Evolutionary conservation across 2,329 filamentous ascomycete species (phyloP).

Genomic region (Microdochium trichocladiopsis): DNA sequence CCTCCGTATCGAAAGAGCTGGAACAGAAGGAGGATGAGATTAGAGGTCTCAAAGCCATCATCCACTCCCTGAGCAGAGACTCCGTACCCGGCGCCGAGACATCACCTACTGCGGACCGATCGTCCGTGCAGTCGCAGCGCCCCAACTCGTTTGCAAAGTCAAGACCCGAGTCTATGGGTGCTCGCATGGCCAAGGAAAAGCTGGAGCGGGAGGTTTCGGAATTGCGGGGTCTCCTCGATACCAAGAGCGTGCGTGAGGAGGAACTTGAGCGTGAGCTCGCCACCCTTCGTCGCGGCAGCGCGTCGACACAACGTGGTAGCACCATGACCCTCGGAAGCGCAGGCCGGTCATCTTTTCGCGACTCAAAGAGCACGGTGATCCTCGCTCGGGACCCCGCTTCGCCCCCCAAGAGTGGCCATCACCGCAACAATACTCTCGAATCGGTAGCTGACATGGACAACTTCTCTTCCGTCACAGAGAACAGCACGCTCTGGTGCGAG

Average conservation of each 20-base stretch:
- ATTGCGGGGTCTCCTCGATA: constrained; percentile 64
- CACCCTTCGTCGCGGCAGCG: constrained; percentile 44
- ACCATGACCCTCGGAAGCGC: constrained; percentile 40
- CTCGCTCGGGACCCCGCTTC: constrained; percentile 45
- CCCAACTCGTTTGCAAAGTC: constrained; percentile 27
- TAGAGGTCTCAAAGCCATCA: constrained; percentile 92
- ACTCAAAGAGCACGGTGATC: constrained; percentile 60
- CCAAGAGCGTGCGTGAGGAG: constrained; percentile 68
- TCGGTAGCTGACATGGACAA: constrained; percentile 66
- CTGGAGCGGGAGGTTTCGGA: constrained; percentile 77
- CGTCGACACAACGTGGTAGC: constrained; percentile 39
- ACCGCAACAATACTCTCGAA: constrained; percentile 50
- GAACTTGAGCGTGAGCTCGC: constrained; percentile 82
- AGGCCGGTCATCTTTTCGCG: constrained; percentile 52
- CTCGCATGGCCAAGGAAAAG: constrained; percentile 56
- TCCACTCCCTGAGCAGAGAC: constrained; percentile 85
- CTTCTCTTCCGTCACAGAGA: constrained; percentile 65
- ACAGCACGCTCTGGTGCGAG: constrained; percentile 79
- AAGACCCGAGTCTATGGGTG: constrained; percentile 43
- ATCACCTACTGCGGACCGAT: constrained; percentile 20
- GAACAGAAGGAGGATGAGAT: constrained; percentile 98
- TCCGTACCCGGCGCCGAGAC: constrained; percentile 38
- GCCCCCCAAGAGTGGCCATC: constrained; percentile 35
- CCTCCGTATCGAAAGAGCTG: constrained; percentile 60
- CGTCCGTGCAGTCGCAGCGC: constrained; percentile 19